Evolutionary conservation across 805 yeast genomes (phyloP), one percentile per base, ranked within the genome.

Genomic region (Saturnispora saitoi): DNA sequence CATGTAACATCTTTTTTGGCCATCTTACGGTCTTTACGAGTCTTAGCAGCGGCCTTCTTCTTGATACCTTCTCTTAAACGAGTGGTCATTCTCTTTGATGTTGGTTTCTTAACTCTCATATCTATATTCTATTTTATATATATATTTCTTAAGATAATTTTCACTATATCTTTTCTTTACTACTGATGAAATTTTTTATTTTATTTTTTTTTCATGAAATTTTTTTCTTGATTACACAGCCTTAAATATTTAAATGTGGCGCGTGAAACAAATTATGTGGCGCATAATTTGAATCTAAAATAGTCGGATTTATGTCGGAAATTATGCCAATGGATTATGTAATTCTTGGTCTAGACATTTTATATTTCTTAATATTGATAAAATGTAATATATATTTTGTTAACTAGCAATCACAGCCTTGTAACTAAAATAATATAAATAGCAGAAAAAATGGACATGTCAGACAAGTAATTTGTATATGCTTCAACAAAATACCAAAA

Each of bases 31-130:
- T 86, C 84, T 64, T 93, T 93, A 68, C 95, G 81, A 55, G 83
- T 77, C 58, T 90, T 91, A 7, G 98, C 96, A 38, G 91, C 78
- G 3, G 95, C 90, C 70, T 93, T 93, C 78, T 89, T 93, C 72
- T 87, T 85, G 65, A 93, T 89, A 54, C 99, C 99, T 67, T 90
- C 96, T 62, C 89, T 81, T 86, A 90, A 80, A 67, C 95, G 88
- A 60, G 98, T 91, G 63, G 93, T 78, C 46, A 81, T 75, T 70
- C 98, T 81, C 70, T 91, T 93, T 52, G 95, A 85, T 36, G 89
- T 83, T 54, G 84, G 83, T 66, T 75, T 65, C 60, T 63, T 64
- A 24, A 65, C 67, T 63, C 68, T 64, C 68, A 66, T 63, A 31
- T 12, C 39, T 17, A 37, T 22, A n/a, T 14, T 32, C 31, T 28